A percentile compares a stretch with the other conserved stretches of the same genome.
These are phyloP conservation scores for Saccharomycopsis guyanensis DNA, from an alignment of 805 yeast genomes.

Conservation along the genomic window DNA sequence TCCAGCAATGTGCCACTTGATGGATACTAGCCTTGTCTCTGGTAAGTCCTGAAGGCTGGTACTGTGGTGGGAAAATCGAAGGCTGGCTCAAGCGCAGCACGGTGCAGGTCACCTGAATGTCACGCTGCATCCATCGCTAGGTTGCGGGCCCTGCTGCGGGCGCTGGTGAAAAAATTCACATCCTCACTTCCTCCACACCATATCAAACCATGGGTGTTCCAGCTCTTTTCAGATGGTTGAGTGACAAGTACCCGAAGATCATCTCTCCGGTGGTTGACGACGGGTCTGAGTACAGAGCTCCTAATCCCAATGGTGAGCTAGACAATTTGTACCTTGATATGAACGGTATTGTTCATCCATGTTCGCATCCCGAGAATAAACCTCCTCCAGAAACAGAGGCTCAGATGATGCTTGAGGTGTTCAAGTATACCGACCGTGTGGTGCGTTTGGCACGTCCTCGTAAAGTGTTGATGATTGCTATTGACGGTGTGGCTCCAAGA, in stretches of 20 bases:
- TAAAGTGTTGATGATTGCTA: conserved; percentile 87
- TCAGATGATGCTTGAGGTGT: conserved; percentile 92
- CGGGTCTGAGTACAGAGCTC: conserved; percentile 53
- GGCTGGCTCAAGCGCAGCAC: background rate
- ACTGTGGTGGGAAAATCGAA: background rate
- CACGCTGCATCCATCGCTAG: background rate
- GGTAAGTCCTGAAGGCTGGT: background rate
- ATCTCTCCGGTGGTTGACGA: conserved; percentile 86
- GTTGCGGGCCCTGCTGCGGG: background rate
- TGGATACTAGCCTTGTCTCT: background rate
- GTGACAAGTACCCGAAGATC: conserved; percentile 87
- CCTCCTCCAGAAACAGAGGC: conserved; percentile 96
- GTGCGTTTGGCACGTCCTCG: conserved; percentile 92
- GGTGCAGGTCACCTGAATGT: background rate
- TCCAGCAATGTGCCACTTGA: background rate
- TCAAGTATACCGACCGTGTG: conserved; percentile 87
- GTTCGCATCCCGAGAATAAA: conserved; percentile 95
- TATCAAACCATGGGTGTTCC: conserved; percentile 93
- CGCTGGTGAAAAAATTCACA: background rate
- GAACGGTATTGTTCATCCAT: conserved; percentile 99
- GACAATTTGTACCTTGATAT: conserved; percentile 92
- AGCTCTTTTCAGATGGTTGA: conserved; percentile 94
- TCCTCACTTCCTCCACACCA: no score
- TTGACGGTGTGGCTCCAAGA: conserved; percentile 98
- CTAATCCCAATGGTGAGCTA: conserved; percentile 93